phyloP scores from a whole-genome alignment of 768 basidiomycete species.

The Royoungia palumana region DNA sequence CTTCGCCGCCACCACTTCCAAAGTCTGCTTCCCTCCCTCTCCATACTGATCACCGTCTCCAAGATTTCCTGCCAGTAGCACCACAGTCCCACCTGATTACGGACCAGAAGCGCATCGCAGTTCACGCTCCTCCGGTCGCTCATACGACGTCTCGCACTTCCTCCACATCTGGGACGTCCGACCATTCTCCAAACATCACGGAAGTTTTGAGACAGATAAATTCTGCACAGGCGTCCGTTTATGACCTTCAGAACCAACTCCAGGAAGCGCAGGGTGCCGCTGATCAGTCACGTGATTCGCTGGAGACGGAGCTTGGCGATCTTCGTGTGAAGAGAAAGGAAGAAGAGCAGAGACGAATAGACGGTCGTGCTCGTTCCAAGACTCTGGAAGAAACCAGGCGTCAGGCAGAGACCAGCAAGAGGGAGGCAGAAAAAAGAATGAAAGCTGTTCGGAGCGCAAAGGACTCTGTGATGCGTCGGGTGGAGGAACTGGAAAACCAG shows the following conservation, averaged over 20 bases:
- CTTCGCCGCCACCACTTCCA: constrained; percentile 80
- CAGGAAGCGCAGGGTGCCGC: constrained; percentile 56
- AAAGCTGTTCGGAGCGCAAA: constrained; percentile 63
- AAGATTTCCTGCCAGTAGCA: constrained; percentile 24
- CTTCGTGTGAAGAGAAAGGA: constrained; percentile 72
- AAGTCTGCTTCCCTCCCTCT: constrained; percentile 78
- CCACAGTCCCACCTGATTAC: constrained; percentile 20
- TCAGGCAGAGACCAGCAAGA: constrained; percentile 69
- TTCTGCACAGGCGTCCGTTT: constrained; percentile 53
- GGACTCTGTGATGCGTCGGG: constrained; percentile 56
- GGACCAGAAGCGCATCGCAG: constrained; percentile 26
- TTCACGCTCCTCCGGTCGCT: constrained; percentile 27
- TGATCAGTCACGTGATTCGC: constrained; percentile 53
- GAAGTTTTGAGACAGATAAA: constrained; percentile 77
- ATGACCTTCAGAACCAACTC: constrained; percentile 70
- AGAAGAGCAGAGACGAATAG: constrained; percentile 76
- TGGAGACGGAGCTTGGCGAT: constrained; percentile 73
- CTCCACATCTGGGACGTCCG: constrained; percentile 34
- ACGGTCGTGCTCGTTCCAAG: constrained; percentile 83
- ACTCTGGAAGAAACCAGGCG: constrained; percentile 83
- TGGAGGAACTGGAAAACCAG: constrained; percentile 59
- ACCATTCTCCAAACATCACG: constrained; percentile 66
- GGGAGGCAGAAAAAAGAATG: constrained; percentile 87
- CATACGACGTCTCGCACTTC: constrained; percentile 23
- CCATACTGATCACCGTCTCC: constrained; percentile 48